Evolutionary conservation across 2,329 filamentous ascomycete genomes (phyloP).

Genomic region (Graphiopsis chlorocephala): DNA sequence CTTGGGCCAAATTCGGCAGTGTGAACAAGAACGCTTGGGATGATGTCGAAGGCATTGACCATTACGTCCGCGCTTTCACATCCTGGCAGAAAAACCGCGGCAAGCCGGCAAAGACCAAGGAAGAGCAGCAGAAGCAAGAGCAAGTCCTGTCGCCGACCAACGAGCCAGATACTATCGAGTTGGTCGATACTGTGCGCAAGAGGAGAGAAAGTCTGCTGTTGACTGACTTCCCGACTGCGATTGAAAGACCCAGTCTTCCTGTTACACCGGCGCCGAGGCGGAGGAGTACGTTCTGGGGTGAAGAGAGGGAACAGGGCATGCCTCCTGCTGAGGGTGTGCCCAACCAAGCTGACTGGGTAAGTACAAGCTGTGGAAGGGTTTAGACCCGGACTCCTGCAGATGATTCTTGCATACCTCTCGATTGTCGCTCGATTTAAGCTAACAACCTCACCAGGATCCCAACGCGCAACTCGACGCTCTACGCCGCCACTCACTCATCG

Average conservation of each 20-base stretch:
- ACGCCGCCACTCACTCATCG: conserved; percentile 43
- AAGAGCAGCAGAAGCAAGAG: conserved; percentile 11
- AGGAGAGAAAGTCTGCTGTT: conserved; percentile 62
- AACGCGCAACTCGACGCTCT: conserved; percentile 46
- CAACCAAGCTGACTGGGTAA: conserved; percentile 89
- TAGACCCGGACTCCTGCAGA: too few species aligned
- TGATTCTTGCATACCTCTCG: neutral
- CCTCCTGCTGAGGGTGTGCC: conserved; percentile 80
- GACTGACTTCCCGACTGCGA: conserved; percentile 81
- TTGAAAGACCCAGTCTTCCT: conserved; percentile 81
- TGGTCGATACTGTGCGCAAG: conserved; percentile 30
- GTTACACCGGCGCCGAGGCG: conserved; percentile 83
- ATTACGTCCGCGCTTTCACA: conserved; percentile 73
- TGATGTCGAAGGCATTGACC: conserved; percentile 79
- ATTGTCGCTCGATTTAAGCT: neutral
- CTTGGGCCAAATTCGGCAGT: conserved; percentile 68
- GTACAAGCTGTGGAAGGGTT: conserved; percentile 41
- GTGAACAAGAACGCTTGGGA: conserved; percentile 84
- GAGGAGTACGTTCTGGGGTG: conserved; percentile 66
- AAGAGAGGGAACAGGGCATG: conserved; percentile 57
- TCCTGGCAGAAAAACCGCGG: conserved; percentile 59
- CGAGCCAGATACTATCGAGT: conserved; percentile 23
- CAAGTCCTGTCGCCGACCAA: conserved; percentile 26
- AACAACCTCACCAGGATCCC: conserved; percentile 40
- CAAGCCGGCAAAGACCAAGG: conserved; percentile 27